These are phyloP conservation scores for Hepatocystis sp. DNA, from an alignment of 169 alveolate species.

Conservation along the genomic window DNA sequence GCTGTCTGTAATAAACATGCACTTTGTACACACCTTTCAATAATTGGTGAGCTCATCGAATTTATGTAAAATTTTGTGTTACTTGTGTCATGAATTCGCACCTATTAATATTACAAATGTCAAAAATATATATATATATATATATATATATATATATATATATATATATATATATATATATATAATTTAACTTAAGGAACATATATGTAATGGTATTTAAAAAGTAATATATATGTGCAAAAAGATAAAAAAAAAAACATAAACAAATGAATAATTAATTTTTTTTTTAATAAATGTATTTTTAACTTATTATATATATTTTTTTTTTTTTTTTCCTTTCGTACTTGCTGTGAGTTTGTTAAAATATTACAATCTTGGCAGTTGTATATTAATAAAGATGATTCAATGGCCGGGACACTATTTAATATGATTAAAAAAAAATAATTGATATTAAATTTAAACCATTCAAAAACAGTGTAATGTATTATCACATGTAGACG, in stretches of 20 bases:
- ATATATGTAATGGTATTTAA: no score
- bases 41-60: slow-evolving; percentile 55
- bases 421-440: background rate
- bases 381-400: slow-evolving; percentile 46
- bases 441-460: no score
- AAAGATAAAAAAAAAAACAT: no score
- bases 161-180: no score
- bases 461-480: no score
- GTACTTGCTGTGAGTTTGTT: slow-evolving; percentile 66
- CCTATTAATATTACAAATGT: slow-evolving; percentile 3
- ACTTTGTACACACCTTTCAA: slow-evolving; percentile 36
- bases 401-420: slow-evolving; percentile 71
- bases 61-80: slow-evolving; percentile 62
- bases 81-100: slow-evolving; percentile 64
- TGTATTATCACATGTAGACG: no score
- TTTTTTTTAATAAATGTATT: no score
- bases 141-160: no score
- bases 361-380: slow-evolving; percentile 56
- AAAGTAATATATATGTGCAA: no score
- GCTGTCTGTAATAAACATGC: background rate
- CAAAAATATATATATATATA: no score
- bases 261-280: no score
- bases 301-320: background rate
- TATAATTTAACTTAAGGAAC: no score
- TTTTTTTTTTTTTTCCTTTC: background rate